A percentile compares a stretch with the other conserved stretches of the same genome.
These are phyloP conservation scores for Globisporangium carolinianum DNA, from an alignment of 352 stramenopile species.

Conservation along the genomic window DNA sequence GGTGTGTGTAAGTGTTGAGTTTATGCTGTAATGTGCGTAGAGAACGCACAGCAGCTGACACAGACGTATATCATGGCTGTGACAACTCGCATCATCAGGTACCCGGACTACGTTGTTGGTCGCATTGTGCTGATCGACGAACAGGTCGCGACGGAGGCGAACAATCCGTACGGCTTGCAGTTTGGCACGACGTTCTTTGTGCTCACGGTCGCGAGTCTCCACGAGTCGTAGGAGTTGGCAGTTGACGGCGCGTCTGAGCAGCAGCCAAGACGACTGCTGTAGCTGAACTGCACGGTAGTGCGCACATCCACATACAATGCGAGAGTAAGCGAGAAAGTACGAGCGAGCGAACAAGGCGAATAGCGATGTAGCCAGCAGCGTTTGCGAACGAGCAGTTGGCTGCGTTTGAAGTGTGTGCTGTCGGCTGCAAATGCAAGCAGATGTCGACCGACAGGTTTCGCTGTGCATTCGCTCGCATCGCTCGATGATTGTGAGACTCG, in stretches of 20 bases:
- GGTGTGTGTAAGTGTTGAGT: too few relatives aligned
- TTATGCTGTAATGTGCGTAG: too few relatives aligned
- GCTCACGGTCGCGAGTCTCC: slow-evolving; percentile 75
- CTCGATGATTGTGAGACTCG: neutral
- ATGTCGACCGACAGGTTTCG: neutral
- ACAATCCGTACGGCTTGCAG: slow-evolving; percentile 78
- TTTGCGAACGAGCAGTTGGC: too few relatives aligned
- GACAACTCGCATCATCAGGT: slow-evolving; percentile 46
- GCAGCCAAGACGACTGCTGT: too few relatives aligned
- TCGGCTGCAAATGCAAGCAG: neutral
- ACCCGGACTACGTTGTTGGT: slow-evolving; percentile 83
- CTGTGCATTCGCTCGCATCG: neutral
- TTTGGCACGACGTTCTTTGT: slow-evolving; percentile 83
- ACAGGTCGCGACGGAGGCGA: slow-evolving; percentile 63
- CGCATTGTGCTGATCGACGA: slow-evolving; percentile 86
- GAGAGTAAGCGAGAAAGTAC: too few relatives aligned
- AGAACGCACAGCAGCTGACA: too few relatives aligned
- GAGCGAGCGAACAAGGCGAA: neutral
- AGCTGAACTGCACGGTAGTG: too few relatives aligned
- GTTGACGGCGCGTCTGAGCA: too few relatives aligned
- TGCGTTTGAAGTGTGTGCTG: neutral
- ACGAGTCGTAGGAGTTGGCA: slow-evolving; percentile 46
- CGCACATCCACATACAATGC: too few relatives aligned
- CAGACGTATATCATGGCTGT: too few relatives aligned
- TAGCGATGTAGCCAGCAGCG: too few relatives aligned